phyloP scores from a whole-genome alignment of 2,329 filamentous ascomycete species.

The Penicillium sp. region DNA sequence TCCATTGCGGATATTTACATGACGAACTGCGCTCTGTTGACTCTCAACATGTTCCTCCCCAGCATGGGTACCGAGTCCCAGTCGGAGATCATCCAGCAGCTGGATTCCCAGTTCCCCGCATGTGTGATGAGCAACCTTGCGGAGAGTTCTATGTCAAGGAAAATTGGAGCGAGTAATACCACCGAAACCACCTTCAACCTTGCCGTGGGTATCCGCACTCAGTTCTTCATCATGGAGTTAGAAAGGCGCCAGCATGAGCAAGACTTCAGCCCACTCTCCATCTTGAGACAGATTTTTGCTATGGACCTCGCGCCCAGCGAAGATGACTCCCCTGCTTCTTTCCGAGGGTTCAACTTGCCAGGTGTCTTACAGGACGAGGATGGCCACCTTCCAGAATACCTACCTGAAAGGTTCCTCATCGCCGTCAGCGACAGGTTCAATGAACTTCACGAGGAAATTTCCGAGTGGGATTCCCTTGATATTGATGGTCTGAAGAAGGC shows the following conservation, averaged over 20 bases:
- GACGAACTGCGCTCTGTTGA: conserved; percentile 45
- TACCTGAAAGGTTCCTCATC: conserved; percentile 36
- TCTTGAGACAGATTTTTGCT: conserved; percentile 45
- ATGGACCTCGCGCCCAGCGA: conserved; percentile 18
- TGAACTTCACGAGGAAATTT: conserved; percentile 41
- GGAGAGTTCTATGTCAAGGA: conserved; percentile 5
- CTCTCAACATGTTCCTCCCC: conserved; percentile 38
- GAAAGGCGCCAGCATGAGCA: conserved; percentile 30
- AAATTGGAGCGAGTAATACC: conserved; percentile 41
- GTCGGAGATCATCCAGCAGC: conserved; percentile 23
- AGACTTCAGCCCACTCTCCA: conserved; percentile 39
- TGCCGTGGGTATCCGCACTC: conserved; percentile 55
- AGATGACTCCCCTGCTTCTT: conserved; percentile 10
- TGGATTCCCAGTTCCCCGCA: conserved; percentile 35
- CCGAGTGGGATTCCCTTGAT: conserved; percentile 37
- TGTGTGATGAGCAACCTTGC: conserved; percentile 36
- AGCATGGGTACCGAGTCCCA: conserved; percentile 19
- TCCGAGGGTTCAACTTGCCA: conserved; percentile 29
- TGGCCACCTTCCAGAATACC: conserved; percentile 34
- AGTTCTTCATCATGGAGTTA: conserved; percentile 50
- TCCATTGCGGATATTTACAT: conserved; percentile 41
- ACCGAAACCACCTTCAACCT: conserved; percentile 46
- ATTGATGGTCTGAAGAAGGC: conserved; percentile 43
- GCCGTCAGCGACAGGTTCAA: conserved; percentile 39
- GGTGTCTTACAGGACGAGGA: conserved; percentile 39